Evolutionary conservation across 2,329 filamentous ascomycete genomes (phyloP), one percentile per base, ranked within the genome.

Genomic region (Ophiostoma angusticollis): DNA sequence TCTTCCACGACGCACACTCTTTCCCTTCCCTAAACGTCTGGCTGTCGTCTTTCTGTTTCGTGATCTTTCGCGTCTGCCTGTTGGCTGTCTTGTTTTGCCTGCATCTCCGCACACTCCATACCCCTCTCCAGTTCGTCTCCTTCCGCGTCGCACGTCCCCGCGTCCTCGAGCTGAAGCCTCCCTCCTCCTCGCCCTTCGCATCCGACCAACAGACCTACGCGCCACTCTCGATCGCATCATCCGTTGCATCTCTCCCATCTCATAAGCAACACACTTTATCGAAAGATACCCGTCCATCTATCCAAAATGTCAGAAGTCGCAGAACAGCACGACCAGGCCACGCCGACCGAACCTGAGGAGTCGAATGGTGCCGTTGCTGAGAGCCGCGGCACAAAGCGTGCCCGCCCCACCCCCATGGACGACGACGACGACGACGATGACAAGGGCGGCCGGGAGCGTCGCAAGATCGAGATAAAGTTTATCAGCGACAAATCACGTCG

Each of bases 401-500:
- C 74, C 61, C 84, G 91, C 58, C 78, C 83, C 47, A 80, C 81
- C 52, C 74, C 78, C 38, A 78, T 79, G 54, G 89, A 96, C 59
- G 91, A 96, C 58, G 91, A 96, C 50, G 89, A 96, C 49, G 91
- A 96, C 49, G 87, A 96, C 52, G 87, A 94, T 53, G 89, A 95
- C 63, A 96, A 96, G 77, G 85, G 85, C 47, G 86, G 86, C 57
- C 87, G 91, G 63, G 91, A 96, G 74, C 81, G 91, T 59, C 80
- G 91, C 67, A 98, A 98, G 81, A 98, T 98, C 56, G 91, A 98
- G 66, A 98, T 98, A 69, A 98, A 98, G 74, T 98, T 98, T 68
- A 98, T 98, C 63, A 89, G 87, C 64, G 91, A 98, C 67, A 98
- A 98, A 72, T 96, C 89, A 67, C 86, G 91, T 67, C 83, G 91